Percentiles rank a stretch among this genome's conserved stretches.
Evolutionary conservation across 163 green algal species (phyloP).

Genomic region (Scenedesmus sp.): DNA sequence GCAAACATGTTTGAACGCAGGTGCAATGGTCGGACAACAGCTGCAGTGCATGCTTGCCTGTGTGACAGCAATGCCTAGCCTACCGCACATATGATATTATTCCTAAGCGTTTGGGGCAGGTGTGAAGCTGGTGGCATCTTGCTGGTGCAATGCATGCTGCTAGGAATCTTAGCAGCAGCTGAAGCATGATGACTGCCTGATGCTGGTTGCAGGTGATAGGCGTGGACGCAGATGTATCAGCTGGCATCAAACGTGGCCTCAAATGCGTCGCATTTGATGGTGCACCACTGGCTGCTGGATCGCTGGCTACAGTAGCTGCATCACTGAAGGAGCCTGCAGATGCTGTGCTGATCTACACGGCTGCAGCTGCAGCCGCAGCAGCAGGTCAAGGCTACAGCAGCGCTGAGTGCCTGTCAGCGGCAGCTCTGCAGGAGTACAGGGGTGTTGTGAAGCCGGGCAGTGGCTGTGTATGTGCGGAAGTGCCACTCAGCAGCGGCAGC

Average conservation of each 20-base stretch:
- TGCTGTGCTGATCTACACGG: slow-evolving; percentile 53
- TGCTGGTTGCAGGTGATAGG: slow-evolving; percentile 54
- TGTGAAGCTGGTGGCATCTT: too few species aligned
- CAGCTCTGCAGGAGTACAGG: slow-evolving; percentile 55
- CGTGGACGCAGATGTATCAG: slow-evolving; percentile 62
- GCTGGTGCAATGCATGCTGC: too few species aligned
- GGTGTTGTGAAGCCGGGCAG: slow-evolving; percentile 53
- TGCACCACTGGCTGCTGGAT: not conserved
- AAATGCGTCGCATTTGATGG: slow-evolving; percentile 33
- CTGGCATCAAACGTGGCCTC: slow-evolving; percentile 58
- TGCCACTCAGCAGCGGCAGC: not conserved
- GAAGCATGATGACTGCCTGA: too few species aligned
- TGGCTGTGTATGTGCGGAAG: slow-evolving; percentile 60
- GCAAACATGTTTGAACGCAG: not conserved
- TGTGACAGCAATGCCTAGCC: too few species aligned
- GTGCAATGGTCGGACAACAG: too few species aligned
- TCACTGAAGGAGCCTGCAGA: slow-evolving; percentile 41
- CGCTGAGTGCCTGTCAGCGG: slow-evolving; percentile 17
- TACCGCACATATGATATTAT: too few species aligned
- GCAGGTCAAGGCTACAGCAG: slow-evolving; percentile 18
- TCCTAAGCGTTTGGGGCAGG: too few species aligned
- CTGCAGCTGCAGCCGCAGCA: not conserved
- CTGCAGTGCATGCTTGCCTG: too few species aligned
- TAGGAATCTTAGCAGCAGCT: too few species aligned
- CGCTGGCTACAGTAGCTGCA: not conserved